Evolutionary conservation across 306 rosid species (phyloP), one percentile per base, ranked within the genome.

Genomic region (Pterocarpus santalinus): DNA sequence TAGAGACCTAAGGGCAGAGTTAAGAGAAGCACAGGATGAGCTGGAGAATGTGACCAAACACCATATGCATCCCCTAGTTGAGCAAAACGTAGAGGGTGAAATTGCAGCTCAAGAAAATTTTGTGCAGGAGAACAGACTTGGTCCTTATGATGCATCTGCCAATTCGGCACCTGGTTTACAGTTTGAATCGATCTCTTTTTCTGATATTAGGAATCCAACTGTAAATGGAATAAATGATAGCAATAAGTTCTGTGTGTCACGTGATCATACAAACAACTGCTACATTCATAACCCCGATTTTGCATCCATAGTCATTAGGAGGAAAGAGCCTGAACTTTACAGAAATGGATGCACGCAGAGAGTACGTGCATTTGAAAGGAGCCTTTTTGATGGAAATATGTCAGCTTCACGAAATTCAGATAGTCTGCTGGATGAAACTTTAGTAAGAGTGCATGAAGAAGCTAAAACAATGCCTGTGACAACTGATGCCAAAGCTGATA

Each of bases 341-440:
- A 85, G 88, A 79, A 93, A 93, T 71, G 97, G 97, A 7, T 91
- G 97, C 82, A 88, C 94, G 22, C 99, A 91, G 80, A 84, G 97
- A 89, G 86, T 93, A 79, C 94, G 90, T 77, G 98, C 99, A 15
- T 88, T 84, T 75, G 98, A 91, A 82, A 87, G 93, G 80, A 90
- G 84, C 60, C 85, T 82, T 68, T 72, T 84, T 73, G 88, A 85
- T 86, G 88, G 82, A 55, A 82, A 87, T 39, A n/a, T 88, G 64
- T 82, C 90, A 73, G 65, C 77, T 78, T 80, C 93, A 56, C 87
- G 84, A 87, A 72, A 86, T 79, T 62, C 65, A 77, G 97, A 86
- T 68, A 82, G 58, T 86, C 83, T 53, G 70, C 86, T 68, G 52
- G 85, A 77, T 79, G 90, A 69, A 75, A 72, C 72, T 52, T 77